These are phyloP conservation scores for Helianthus tuberosus DNA, from an alignment of 129 eudicot genomes.

Conservation along the genomic window DNA sequence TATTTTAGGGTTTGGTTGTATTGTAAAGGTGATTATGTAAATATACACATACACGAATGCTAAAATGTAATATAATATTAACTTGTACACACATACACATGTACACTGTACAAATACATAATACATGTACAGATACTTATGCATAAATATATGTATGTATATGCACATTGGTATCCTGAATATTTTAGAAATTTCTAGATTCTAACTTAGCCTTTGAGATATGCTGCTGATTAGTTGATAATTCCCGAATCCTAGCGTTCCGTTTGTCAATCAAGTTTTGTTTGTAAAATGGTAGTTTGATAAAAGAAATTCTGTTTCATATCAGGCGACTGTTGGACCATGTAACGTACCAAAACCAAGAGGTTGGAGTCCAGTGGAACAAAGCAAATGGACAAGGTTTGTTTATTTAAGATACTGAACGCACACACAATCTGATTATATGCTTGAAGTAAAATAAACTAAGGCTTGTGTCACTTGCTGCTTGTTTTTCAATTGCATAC, in stretches of 20 bases:
- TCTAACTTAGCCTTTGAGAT: not conserved
- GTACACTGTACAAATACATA: too few relatives aligned
- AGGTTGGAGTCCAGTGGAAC: slow-evolving; percentile 84
- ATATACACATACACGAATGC: too few relatives aligned
- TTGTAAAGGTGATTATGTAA: too few relatives aligned
- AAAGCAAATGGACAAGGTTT: slow-evolving; percentile 92
- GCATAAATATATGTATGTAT: not conserved
- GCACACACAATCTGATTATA: not conserved
- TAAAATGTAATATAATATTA: too few relatives aligned
- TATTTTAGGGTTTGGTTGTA: too few relatives aligned
- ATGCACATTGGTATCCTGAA: not conserved
- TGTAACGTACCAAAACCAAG: slow-evolving; percentile 84
- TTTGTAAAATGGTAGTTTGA: slow-evolving; percentile 12
- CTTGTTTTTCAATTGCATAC: slow-evolving; percentile 11
- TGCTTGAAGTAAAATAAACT: not conserved
- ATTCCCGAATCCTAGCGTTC: not conserved
- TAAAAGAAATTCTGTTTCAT: slow-evolving; percentile 20
- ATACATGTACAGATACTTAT: too few relatives aligned
- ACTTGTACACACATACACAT: too few relatives aligned
- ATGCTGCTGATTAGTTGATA: not conserved
- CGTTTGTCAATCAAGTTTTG: slow-evolving; percentile 4
- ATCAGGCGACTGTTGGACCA: slow-evolving; percentile 94
- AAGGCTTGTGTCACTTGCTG: not conserved
- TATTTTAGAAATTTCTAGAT: not conserved
- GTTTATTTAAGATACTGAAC: slow-evolving; percentile 25